Conservation (phyloP, 2,329 filamentous ascomycete genomes). For the Colletotrichum australisinense region DNA sequence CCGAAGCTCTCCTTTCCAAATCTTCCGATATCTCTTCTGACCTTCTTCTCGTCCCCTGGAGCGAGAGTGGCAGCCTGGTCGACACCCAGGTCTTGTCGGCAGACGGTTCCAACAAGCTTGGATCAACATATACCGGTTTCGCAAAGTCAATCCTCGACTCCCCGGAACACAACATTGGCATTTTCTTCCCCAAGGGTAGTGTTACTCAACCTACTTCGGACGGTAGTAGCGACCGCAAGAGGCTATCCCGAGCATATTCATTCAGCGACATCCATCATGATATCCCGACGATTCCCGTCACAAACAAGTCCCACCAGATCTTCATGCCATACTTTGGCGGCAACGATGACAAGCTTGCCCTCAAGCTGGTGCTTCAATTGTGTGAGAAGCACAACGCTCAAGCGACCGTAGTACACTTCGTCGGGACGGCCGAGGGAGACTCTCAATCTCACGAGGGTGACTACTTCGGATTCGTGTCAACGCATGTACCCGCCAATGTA, state of each 20-base stretch:
- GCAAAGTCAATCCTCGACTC: conserved; percentile 74
- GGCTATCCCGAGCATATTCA: conserved; percentile 65
- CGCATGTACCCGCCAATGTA: conserved; percentile 38
- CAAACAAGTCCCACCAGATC: conserved; percentile 81
- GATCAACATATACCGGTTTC: conserved; percentile 75
- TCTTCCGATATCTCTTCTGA: conserved; percentile 78
- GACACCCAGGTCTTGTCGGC: conserved; percentile 38
- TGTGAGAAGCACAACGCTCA: conserved; percentile 83
- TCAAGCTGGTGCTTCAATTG: conserved; percentile 86
- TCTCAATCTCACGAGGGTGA: conserved; percentile 20
- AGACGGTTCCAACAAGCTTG: conserved; percentile 46
- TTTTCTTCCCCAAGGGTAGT: conserved; percentile 81
- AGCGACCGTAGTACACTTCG: conserved; percentile 74
- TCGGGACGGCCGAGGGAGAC: conserved; percentile 38
- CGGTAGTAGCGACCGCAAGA: conserved; percentile 44
- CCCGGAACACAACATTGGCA: conserved; percentile 75
- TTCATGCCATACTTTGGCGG: conserved; percentile 91
- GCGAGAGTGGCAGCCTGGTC: conserved; percentile 78
- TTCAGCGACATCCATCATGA: conserved; percentile 68
- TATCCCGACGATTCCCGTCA: conserved; percentile 61
- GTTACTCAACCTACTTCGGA: conserved; percentile 54
- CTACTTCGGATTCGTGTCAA: conserved; percentile 43
- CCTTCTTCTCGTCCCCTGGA: conserved; percentile 89
- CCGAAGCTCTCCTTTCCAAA: conserved; percentile 79
- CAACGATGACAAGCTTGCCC: conserved; percentile 81